Conservation (phyloP, 2,329 filamentous ascomycete species). For the Lachnellula subtilissima region DNA sequence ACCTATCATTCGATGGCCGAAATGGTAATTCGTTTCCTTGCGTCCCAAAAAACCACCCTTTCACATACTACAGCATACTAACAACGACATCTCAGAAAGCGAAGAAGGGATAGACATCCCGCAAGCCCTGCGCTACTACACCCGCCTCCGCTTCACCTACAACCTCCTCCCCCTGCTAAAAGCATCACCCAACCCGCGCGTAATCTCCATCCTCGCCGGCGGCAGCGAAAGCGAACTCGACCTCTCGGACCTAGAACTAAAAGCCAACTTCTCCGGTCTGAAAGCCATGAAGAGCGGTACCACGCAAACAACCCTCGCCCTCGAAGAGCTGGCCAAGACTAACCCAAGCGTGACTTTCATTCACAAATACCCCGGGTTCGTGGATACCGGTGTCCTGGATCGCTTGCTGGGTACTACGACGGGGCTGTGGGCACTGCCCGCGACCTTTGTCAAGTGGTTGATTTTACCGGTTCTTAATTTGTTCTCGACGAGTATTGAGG, state of each 20-base stretch:
- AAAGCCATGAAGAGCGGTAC: slow-evolving; percentile 42
- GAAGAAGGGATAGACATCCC: slow-evolving; percentile 51
- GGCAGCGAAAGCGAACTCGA: slow-evolving; percentile 47
- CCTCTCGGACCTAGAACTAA: slow-evolving; percentile 39
- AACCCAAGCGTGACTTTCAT: slow-evolving; percentile 41
- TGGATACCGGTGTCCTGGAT: slow-evolving; percentile 34
- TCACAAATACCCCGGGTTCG: slow-evolving; percentile 37
- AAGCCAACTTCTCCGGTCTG: slow-evolving; percentile 33
- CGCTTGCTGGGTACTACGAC: slow-evolving; percentile 20
- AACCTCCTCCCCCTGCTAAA: slow-evolving; percentile 55
- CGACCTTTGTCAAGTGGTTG: slow-evolving; percentile 16
- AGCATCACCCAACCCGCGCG: slow-evolving; percentile 40
- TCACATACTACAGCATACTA: not conserved
- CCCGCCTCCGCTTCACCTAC: slow-evolving; percentile 50
- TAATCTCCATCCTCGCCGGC: slow-evolving; percentile 49
- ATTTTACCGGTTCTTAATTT: slow-evolving; percentile 29
- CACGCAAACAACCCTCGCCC: slow-evolving; percentile 46
- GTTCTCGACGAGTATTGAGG: slow-evolving; percentile 26
- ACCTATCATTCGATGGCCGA: slow-evolving; percentile 28
- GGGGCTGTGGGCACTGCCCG: slow-evolving; percentile 21
- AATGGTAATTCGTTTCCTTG: slow-evolving; percentile 15
- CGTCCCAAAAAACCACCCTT: not conserved
- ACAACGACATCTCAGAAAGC: slow-evolving; percentile 40
- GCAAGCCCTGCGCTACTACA: slow-evolving; percentile 50
- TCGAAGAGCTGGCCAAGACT: slow-evolving; percentile 44